These are phyloP conservation scores for Fraxinus velutina DNA, from an alignment of 305 asterid genomes.

Conservation along the genomic window DNA sequence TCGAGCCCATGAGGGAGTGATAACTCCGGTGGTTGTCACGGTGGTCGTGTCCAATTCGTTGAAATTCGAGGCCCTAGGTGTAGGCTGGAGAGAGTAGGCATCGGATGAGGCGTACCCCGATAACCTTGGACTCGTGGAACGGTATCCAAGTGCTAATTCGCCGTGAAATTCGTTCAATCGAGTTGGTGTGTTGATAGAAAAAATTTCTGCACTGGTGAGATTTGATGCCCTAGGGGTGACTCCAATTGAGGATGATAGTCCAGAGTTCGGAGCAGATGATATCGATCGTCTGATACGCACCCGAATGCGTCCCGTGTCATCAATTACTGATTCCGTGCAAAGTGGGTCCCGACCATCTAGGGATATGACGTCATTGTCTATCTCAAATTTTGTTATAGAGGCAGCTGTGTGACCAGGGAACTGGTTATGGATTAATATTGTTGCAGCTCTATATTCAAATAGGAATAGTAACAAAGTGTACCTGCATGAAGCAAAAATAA, in stretches of 20 bases:
- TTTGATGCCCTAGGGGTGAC: slow-evolving; percentile 61
- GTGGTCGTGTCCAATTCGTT: slow-evolving; percentile 44
- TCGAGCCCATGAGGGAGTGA: slow-evolving; percentile 29
- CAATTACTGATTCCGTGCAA: slow-evolving; percentile 55
- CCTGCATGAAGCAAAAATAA: slow-evolving; percentile 33
- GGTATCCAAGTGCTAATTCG: slow-evolving; percentile 44
- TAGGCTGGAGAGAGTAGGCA: slow-evolving; percentile 67
- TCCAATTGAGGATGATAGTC: slow-evolving; percentile 50
- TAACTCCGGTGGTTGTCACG: slow-evolving; percentile 38
- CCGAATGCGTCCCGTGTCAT: slow-evolving; percentile 48
- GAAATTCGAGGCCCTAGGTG: slow-evolving; percentile 59
- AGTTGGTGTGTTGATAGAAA: slow-evolving; percentile 52
- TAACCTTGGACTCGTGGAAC: slow-evolving; percentile 47
- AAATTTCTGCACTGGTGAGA: slow-evolving; percentile 59
- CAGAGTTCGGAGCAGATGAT: slow-evolving; percentile 41
- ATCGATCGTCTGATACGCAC: slow-evolving; percentile 70
- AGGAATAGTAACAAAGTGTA: slow-evolving; percentile 62
- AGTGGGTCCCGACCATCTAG: slow-evolving; percentile 71
- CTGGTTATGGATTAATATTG: slow-evolving; percentile 46
- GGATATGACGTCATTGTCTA: slow-evolving; percentile 64
- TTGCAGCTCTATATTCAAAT: slow-evolving; percentile 69
- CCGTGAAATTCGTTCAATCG: slow-evolving; percentile 22
- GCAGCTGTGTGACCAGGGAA: slow-evolving; percentile 64
- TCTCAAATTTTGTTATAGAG: slow-evolving; percentile 45
- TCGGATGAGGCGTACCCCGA: slow-evolving; percentile 69